Conservation (phyloP, 768 basidiomycete genomes). For the Asterophora lycoperdoides region DNA sequence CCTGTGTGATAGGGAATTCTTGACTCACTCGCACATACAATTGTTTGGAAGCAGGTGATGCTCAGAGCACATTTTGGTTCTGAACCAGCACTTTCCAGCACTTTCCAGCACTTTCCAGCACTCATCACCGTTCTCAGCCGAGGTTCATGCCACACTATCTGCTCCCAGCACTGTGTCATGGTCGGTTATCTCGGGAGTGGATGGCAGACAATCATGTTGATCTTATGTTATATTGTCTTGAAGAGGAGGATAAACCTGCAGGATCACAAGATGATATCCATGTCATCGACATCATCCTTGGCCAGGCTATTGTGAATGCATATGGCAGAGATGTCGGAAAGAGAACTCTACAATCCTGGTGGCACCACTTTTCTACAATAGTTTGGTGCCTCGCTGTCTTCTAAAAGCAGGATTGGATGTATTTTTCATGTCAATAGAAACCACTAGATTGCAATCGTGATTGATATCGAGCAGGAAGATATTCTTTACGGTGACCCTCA, state of each 20-base stretch:
- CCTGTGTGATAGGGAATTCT: too few relatives aligned
- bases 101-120: too few relatives aligned
- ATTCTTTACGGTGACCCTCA: slow-evolving; percentile 17
- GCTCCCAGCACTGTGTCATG: too few relatives aligned
- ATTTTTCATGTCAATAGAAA: slow-evolving; percentile 19
- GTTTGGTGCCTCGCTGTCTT: slow-evolving; percentile 4
- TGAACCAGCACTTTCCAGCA: too few relatives aligned
- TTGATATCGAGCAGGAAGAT: slow-evolving; percentile 3
- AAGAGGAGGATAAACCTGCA: background rate
- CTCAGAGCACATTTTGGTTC: too few relatives aligned
- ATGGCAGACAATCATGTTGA: background rate
- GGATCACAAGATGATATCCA: background rate
- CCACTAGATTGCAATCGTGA: slow-evolving; percentile 17
- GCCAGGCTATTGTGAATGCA: slow-evolving; percentile 2
- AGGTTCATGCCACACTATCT: too few relatives aligned
- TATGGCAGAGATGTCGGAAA: background rate
- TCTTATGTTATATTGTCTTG: background rate
- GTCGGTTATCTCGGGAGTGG: background rate
- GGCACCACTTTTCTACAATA: slow-evolving; percentile 3
- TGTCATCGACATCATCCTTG: slow-evolving; percentile 9
- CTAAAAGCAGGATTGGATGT: slow-evolving; percentile 4
- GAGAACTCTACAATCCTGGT: background rate
- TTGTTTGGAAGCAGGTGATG: too few relatives aligned
- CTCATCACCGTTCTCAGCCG: too few relatives aligned
- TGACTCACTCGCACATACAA: too few relatives aligned